Percentiles rank a stretch among this genome's conserved stretches.
Evolutionary conservation across 1,284 basidiomycete genomes (phyloP).

Genomic region (Irpex rosettiformis): DNA sequence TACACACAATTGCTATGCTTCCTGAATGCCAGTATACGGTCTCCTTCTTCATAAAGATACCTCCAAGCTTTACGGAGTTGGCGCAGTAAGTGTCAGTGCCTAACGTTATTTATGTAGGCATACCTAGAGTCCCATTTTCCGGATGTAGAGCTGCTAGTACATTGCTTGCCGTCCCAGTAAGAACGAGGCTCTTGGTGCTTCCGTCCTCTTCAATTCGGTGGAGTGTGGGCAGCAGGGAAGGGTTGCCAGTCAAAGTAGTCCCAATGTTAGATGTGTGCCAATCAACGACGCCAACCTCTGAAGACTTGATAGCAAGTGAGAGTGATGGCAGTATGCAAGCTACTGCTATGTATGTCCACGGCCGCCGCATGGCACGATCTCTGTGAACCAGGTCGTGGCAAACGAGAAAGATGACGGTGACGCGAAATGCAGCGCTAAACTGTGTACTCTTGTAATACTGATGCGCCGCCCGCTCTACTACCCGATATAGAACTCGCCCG

Average conservation of each 20-base stretch:
- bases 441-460: too few relatives aligned
- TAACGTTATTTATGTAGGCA: conserved; percentile 24
- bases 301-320: conserved; percentile 40
- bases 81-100: not conserved
- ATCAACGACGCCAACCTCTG: conserved; percentile 81
- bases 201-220: conserved; percentile 35
- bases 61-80: conserved; percentile 65
- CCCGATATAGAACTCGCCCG: too few relatives aligned
- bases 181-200: conserved; percentile 47
- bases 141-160: conserved; percentile 77
- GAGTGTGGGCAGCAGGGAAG: conserved; percentile 53
- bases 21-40: conserved; percentile 71
- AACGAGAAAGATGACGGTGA: not conserved
- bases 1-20: conserved; percentile 57
- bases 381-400: not conserved
- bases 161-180: conserved; percentile 75
- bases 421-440: not conserved
- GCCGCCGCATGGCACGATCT: not conserved
- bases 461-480: too few relatives aligned
- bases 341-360: not conserved
- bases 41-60: conserved; percentile 63
- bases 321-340: not conserved
- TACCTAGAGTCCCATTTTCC: conserved; percentile 71
- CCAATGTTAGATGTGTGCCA: conserved; percentile 82
- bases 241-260: conserved; percentile 51